Percentiles rank a stretch among this genome's conserved stretches.
Evolutionary conservation across 2,329 filamentous ascomycete genomes (phyloP).

Genomic region (Macrophomina pseudophaseolina): DNA sequence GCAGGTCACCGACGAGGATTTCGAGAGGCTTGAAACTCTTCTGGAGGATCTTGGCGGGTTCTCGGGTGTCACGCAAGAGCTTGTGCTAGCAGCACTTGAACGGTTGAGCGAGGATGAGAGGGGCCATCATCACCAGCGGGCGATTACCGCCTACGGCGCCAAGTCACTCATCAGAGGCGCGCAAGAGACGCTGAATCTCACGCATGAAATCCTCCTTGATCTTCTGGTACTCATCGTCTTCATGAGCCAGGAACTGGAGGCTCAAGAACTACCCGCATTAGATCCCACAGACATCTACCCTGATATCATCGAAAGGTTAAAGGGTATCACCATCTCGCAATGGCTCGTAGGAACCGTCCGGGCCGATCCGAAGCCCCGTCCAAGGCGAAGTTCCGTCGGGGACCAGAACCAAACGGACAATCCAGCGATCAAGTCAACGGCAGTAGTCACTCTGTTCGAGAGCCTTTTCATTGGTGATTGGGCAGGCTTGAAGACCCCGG

Average conservation of each 20-base stretch:
- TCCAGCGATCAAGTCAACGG: conserved; percentile 2
- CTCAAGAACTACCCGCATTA: conserved; percentile 73
- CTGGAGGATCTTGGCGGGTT: conserved; percentile 69
- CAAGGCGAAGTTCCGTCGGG: conserved; percentile 6
- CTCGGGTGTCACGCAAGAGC: conserved; percentile 55
- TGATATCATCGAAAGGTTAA: conserved; percentile 60
- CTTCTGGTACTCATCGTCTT: conserved; percentile 83
- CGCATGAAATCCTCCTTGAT: conserved; percentile 77
- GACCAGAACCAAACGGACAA: conserved; percentile 23
- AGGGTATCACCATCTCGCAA: conserved; percentile 41
- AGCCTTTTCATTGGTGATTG: conserved; percentile 46
- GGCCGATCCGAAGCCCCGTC: conserved; percentile 18
- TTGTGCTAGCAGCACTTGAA: conserved; percentile 58
- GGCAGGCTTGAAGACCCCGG: conserved; percentile 37
- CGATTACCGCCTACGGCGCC: conserved; percentile 76
- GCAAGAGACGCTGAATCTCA: conserved; percentile 76
- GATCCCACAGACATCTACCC: conserved; percentile 64
- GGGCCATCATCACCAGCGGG: conserved; percentile 48
- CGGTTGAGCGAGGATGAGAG: conserved; percentile 49
- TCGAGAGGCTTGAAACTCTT: conserved; percentile 68
- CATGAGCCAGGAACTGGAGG: conserved; percentile 81
- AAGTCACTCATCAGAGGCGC: conserved; percentile 76
- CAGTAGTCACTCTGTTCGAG: conserved; percentile 43
- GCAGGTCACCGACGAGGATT: conserved; percentile 82
- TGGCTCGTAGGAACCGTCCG: conserved; percentile 36